Evolutionary conservation across 1,284 basidiomycete species (phyloP).

Genomic region (Fomes fomentarius): DNA sequence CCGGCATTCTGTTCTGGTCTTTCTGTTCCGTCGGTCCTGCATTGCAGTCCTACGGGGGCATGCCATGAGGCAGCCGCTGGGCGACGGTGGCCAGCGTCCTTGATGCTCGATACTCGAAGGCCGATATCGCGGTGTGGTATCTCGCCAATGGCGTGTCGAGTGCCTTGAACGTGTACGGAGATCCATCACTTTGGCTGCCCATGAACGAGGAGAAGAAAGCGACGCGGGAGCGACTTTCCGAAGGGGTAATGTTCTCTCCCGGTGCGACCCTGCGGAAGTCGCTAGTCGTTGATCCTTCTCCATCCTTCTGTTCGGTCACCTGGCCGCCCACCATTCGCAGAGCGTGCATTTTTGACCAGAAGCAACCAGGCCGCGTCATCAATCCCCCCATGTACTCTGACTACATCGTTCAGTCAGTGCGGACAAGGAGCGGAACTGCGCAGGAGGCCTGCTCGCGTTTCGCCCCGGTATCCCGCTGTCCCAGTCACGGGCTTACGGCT

Average conservation of each 20-base stretch:
- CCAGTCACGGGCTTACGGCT: not conserved
- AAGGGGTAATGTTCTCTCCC: not conserved
- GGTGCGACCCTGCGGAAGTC: not conserved
- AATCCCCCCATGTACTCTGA: too few species aligned
- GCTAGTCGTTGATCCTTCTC: not conserved
- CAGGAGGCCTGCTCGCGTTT: not conserved
- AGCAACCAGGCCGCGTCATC: slow-evolving; percentile 2
- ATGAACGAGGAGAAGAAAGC: not conserved
- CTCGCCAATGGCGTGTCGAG: not conserved
- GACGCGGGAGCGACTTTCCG: slow-evolving; percentile 2
- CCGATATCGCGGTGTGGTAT: not conserved
- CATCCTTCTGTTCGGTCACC: not conserved
- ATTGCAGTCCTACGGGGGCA: not conserved
- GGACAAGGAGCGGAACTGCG: not conserved
- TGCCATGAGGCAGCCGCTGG: slow-evolving; percentile 5
- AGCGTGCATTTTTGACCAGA: not conserved
- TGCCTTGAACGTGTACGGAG: slow-evolving; percentile 5
- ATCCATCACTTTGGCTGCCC: not conserved
- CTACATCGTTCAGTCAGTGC: not conserved
- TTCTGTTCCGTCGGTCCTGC: not conserved
- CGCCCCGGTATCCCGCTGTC: not conserved
- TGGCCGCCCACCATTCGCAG: not conserved
- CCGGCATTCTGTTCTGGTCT: not conserved
- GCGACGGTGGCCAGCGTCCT: not conserved
- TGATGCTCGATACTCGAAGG: not conserved